Percentiles rank a stretch among this genome's conserved stretches.
phyloP scores from a whole-genome alignment of 306 rosid genomes.

The Chamaecrista fasciculata region DNA sequence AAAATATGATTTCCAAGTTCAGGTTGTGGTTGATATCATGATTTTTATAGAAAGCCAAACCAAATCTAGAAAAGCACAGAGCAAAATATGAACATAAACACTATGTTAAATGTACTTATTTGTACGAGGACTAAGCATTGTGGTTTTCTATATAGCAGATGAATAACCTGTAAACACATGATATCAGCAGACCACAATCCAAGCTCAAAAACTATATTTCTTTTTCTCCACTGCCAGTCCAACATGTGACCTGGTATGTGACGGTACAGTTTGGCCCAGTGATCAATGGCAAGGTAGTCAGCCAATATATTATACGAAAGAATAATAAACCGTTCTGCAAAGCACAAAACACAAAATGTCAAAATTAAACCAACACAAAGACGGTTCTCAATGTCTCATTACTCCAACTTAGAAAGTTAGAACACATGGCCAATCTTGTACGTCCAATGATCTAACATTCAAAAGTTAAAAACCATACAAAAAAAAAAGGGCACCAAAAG shows the following conservation, averaged over 20 bases:
- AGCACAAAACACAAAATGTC: conserved; percentile 4
- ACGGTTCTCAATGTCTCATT: background rate
- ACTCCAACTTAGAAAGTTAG: background rate
- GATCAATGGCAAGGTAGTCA: conserved; percentile 74
- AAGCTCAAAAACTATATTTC: conserved; percentile 62
- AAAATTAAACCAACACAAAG: conserved; percentile 15
- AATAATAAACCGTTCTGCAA: conserved; percentile 67
- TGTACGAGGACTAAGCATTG: conserved; percentile 20
- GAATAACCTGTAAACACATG: conserved; percentile 88
- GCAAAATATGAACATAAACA: conserved; percentile 13
- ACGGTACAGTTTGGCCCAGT: conserved; percentile 64
- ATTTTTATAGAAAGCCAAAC: conserved; percentile 20
- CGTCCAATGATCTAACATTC: conserved; percentile 9
- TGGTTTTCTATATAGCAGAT: conserved; percentile 17
- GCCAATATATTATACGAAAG: conserved; percentile 91
- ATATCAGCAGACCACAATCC: conserved; percentile 88
- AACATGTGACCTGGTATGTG: conserved; percentile 65
- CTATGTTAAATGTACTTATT: background rate
- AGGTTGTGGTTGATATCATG: background rate
- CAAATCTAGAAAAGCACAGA: conserved; percentile 17
- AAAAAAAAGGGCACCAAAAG: background rate
- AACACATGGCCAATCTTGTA: background rate
- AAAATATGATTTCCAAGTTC: conserved; percentile 12
- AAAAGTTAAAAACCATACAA: too few relatives aligned
- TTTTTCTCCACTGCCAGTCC: conserved; percentile 90